Evolutionary conservation across 192 early-diverging fungal genomes (phyloP).

Genomic region (Umbelopsis sp.): DNA sequence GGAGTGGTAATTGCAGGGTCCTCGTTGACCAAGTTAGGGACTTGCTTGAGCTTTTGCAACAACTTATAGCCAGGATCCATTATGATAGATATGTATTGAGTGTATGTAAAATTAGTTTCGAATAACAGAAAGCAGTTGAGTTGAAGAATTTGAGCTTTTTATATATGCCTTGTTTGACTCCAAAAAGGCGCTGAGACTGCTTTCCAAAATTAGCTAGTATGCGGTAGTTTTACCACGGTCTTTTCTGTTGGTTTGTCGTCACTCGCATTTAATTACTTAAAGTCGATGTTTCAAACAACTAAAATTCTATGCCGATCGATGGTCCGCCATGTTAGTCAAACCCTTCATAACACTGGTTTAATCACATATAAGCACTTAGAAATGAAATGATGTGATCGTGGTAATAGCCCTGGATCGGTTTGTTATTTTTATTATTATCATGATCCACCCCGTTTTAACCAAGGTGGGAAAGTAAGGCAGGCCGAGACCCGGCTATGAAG

Average conservation of each 20-base stretch:
- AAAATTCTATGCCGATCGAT: too few relatives aligned
- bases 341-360: too few relatives aligned
- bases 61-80: constrained; percentile 47
- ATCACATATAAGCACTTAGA: too few relatives aligned
- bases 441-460: constrained; percentile 1
- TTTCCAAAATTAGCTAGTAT: constrained; percentile 7
- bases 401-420: neutral
- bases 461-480: constrained; percentile 15
- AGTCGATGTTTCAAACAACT: too few relatives aligned
- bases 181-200: constrained; percentile 2
- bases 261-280: neutral
- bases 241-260: constrained; percentile 1
- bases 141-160: neutral
- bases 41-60: constrained; percentile 42
- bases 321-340: too few relatives aligned
- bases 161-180: neutral
- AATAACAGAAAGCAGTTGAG: neutral
- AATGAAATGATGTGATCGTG: too few relatives aligned
- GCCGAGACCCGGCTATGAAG: constrained; percentile 11
- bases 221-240: constrained; percentile 5
- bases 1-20: constrained; percentile 42
- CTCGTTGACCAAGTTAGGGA: constrained; percentile 44
- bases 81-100: neutral
- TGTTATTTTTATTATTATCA: neutral
- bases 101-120: neutral